These are phyloP conservation scores for Aspergillus nanangensis DNA, from an alignment of 495 filamentous ascomycete species.

Conservation along the genomic window DNA sequence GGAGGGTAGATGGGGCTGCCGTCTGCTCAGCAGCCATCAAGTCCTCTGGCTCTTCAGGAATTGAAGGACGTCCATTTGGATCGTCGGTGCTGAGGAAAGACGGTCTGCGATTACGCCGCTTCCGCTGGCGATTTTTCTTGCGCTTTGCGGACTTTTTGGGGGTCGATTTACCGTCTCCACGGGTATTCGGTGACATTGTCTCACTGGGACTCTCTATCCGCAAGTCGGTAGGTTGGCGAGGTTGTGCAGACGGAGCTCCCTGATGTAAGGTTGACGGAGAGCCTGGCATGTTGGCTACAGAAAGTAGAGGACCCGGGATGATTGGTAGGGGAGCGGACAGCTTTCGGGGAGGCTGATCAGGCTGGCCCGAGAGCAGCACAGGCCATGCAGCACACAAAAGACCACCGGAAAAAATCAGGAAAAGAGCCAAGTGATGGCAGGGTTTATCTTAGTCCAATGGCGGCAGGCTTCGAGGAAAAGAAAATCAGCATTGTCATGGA, in stretches of 20 bases:
- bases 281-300: slow-evolving; percentile 10
- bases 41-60: no score
- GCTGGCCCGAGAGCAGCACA: neutral
- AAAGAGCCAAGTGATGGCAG: slow-evolving; percentile 2
- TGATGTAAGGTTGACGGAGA: slow-evolving; percentile 12
- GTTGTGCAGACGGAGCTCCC: slow-evolving; percentile 1
- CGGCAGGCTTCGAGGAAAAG: slow-evolving; percentile 3
- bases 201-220: slow-evolving; percentile 2
- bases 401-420: neutral
- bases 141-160: slow-evolving; percentile 28
- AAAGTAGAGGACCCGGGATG: neutral
- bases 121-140: slow-evolving; percentile 37
- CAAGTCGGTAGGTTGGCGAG: slow-evolving; percentile 6
- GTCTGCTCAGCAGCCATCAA: slow-evolving; percentile 27
- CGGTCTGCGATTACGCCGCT: slow-evolving; percentile 36
- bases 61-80: no score
- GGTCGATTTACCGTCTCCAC: slow-evolving; percentile 16
- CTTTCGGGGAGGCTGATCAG: neutral
- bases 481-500: slow-evolving; percentile 13
- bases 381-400: neutral
- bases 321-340: neutral
- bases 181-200: slow-evolving; percentile 15
- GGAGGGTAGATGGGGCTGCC: slow-evolving; percentile 24
- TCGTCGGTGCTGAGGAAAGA: slow-evolving; percentile 31
- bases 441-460: slow-evolving; percentile 4